Evolutionary conservation across 257 asterid species (phyloP).

Genomic region (Jacaranda copaia): DNA sequence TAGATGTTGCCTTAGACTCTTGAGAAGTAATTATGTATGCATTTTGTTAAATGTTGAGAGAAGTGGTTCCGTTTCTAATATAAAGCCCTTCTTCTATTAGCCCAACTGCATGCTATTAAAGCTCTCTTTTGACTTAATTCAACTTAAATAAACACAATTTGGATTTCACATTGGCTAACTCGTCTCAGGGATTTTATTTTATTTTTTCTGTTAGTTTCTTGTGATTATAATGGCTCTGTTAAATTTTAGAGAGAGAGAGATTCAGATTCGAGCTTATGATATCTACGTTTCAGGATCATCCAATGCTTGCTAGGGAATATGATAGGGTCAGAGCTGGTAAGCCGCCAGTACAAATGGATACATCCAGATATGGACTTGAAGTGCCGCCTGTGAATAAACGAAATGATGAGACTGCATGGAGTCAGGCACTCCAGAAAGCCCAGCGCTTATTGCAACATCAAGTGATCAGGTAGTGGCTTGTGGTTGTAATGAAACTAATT

Average conservation of each 20-base stretch:
- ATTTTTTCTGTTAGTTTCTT: conserved; percentile 9
- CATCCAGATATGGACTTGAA: conserved; percentile 90
- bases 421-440: conserved; percentile 80
- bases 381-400: conserved; percentile 78
- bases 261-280: conserved; percentile 6
- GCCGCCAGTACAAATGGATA: conserved; percentile 88
- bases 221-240: neutral
- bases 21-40: neutral
- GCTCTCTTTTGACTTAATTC: neutral
- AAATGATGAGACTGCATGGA: conserved; percentile 95
- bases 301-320: conserved; percentile 95
- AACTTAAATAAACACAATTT: neutral
- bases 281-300: conserved; percentile 72
- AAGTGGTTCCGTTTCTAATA: conserved; percentile 4
- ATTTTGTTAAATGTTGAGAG: conserved; percentile 21
- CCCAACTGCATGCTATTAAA: neutral
- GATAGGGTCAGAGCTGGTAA: conserved; percentile 96
- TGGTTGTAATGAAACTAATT: conserved; percentile 19
- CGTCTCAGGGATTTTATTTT: neutral
- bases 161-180: neutral
- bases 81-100: neutral
- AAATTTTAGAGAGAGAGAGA: neutral
- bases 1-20: neutral
- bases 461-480: conserved; percentile 73
- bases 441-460: conserved; percentile 96